These are phyloP conservation scores for Blastocystis sp. DNA, from an alignment of 352 stramenopile species.

Conservation along the genomic window DNA sequence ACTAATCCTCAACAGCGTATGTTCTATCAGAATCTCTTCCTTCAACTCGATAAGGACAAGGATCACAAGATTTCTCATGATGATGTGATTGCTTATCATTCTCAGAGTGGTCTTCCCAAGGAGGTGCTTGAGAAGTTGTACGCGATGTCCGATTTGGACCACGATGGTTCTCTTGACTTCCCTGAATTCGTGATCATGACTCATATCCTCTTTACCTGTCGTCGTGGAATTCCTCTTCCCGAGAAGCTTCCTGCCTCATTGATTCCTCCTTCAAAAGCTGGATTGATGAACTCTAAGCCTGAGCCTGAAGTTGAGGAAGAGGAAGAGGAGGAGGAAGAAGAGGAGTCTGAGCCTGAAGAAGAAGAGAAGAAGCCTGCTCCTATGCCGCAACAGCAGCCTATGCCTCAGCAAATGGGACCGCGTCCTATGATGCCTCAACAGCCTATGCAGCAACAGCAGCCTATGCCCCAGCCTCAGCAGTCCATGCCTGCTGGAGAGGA, in stretches of 20 bases:
- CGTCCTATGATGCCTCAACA: not conserved
- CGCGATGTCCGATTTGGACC: slow-evolving; percentile 7
- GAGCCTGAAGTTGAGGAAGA: not conserved
- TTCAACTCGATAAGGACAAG: slow-evolving; percentile 47
- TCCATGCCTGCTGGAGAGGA: not conserved
- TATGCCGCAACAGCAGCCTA: not conserved
- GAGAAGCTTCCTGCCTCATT: not conserved
- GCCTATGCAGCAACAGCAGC: not conserved
- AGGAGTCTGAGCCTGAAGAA: too few species aligned
- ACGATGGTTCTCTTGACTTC: slow-evolving; percentile 1
- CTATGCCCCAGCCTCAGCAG: not conserved
- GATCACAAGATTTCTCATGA: slow-evolving; percentile 4
- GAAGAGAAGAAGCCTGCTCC: too few species aligned
- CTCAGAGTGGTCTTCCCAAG: slow-evolving; percentile 25
- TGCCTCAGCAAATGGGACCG: too few species aligned
- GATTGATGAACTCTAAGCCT: not conserved
- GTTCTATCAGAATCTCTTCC: slow-evolving; percentile 47
- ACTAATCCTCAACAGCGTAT: slow-evolving; percentile 34
- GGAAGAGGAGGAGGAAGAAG: not conserved
- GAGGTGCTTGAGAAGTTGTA: not conserved
- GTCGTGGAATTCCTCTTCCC: slow-evolving; percentile 1
- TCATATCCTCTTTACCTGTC: slow-evolving; percentile 1
- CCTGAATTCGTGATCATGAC: slow-evolving; percentile 35
- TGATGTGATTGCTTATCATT: slow-evolving; percentile 28
- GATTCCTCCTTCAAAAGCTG: slow-evolving; percentile 21